Conservation (phyloP, 2,329 filamentous ascomycete genomes). For the Fusarium oxysporum region DNA sequence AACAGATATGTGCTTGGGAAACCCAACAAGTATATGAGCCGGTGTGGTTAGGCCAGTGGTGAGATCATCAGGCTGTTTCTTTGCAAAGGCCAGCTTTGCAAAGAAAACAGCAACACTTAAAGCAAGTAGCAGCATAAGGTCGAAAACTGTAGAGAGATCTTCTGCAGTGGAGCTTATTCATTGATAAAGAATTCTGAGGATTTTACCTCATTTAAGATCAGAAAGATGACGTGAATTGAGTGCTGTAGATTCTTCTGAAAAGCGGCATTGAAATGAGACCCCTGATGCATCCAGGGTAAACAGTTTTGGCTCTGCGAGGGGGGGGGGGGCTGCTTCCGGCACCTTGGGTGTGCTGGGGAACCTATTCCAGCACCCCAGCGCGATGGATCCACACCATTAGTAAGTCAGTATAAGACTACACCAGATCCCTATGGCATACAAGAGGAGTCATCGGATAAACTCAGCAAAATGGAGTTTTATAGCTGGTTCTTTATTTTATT, state of each 20-base stretch:
- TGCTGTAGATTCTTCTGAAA: background rate
- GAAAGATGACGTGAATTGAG: background rate
- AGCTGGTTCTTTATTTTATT: background rate
- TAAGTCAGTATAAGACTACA: background rate
- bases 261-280: background rate
- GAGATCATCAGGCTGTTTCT: background rate
- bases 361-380: background rate
- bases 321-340: background rate
- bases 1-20: background rate
- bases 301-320: background rate
- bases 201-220: background rate
- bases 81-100: background rate
- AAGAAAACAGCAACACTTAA: background rate
- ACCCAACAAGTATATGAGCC: background rate
- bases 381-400: background rate
- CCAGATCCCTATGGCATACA: background rate
- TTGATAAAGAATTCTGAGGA: background rate
- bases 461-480: background rate
- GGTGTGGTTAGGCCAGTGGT: background rate
- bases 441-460: background rate
- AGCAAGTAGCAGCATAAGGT: background rate
- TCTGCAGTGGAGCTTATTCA: too few species aligned
- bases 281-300: background rate
- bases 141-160: background rate
- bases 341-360: background rate